These are phyloP conservation scores for Decorospora gaudefroyi DNA, from an alignment of 2,329 filamentous ascomycete species.

Conservation along the genomic window DNA sequence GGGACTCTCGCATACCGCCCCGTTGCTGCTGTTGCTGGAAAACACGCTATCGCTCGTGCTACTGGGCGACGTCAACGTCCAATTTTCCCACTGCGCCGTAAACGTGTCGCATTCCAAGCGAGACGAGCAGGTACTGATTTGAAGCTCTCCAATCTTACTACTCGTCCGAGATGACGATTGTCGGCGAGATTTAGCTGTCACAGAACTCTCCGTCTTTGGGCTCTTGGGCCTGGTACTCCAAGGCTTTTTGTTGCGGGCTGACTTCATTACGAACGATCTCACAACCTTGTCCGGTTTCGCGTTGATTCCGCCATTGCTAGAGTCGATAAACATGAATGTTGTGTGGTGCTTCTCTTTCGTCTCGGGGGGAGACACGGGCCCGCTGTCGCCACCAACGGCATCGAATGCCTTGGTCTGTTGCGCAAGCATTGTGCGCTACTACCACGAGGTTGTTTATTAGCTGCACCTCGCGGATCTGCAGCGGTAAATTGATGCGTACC, in stretches of 20 bases:
- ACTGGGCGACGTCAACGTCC: slow-evolving; percentile 19
- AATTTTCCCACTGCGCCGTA: slow-evolving; percentile 11
- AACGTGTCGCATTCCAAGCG: slow-evolving; percentile 4
- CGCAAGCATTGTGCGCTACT: slow-evolving; percentile 17
- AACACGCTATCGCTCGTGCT: slow-evolving; percentile 23
- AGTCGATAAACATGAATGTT: slow-evolving; percentile 46
- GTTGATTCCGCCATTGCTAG: slow-evolving; percentile 34
- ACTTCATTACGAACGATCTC: slow-evolving; percentile 46
- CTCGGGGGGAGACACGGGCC: not conserved
- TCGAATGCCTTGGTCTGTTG: slow-evolving; percentile 11
- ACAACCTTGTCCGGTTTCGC: slow-evolving; percentile 41
- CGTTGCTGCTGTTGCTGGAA: slow-evolving; percentile 15
- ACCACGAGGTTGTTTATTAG: slow-evolving; percentile 4
- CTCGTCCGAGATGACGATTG: slow-evolving; percentile 6
- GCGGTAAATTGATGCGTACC: not conserved
- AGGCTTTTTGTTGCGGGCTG: slow-evolving; percentile 36
- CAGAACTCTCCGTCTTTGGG: slow-evolving; percentile 15
- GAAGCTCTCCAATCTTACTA: slow-evolving; percentile 2
- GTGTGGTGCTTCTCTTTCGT: slow-evolving; percentile 22
- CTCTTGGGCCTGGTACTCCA: slow-evolving; percentile 42
- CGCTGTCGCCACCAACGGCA: slow-evolving; percentile 10
- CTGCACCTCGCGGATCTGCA: slow-evolving; percentile 7
- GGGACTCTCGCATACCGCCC: slow-evolving; percentile 18
- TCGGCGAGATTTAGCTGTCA: slow-evolving; percentile 2
- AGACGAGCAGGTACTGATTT: not conserved